Percentiles rank a stretch among this genome's conserved stretches.
Conservation (phyloP, 148 eudicot species). For the Suaeda aralocaspica region DNA sequence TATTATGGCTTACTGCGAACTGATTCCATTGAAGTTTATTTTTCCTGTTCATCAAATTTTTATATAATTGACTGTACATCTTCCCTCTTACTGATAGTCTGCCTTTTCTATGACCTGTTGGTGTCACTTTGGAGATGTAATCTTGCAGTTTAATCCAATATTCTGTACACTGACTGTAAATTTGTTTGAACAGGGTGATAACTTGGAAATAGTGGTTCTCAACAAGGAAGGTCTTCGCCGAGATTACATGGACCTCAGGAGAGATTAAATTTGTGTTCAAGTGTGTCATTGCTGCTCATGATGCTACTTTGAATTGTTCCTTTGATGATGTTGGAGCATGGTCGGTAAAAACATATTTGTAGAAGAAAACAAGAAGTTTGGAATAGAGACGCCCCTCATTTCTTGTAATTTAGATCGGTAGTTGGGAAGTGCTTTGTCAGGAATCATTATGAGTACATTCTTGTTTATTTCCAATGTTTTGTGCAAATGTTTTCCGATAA, state of each 20-base stretch:
- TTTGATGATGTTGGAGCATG: background rate
- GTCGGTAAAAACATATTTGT: background rate
- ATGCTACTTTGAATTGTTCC: conserved; percentile 1
- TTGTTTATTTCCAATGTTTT: background rate
- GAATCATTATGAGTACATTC: background rate
- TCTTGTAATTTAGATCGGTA: conserved; percentile 7
- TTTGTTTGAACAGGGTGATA: conserved; percentile 72
- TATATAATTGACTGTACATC: no score
- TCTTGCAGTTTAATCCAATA: background rate
- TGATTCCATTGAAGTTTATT: background rate
- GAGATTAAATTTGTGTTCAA: conserved; percentile 38
- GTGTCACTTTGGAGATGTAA: background rate
- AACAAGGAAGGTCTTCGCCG: conserved; percentile 61
- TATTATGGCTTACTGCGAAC: background rate
- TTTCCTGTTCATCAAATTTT: no score
- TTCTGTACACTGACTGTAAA: background rate
- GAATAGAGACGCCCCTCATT: background rate
- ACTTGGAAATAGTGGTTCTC: conserved; percentile 68
- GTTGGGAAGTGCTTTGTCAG: conserved; percentile 11
- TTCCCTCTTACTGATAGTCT: no score
- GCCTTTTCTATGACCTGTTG: background rate
- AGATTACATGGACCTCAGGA: conserved; percentile 78
- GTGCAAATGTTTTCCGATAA: background rate
- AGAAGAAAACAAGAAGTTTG: conserved; percentile 14
- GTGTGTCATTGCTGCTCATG: conserved; percentile 8